Evolutionary conservation across 2,329 filamentous ascomycete species (phyloP).

Genomic region (Aspergillus hiratsukae): DNA sequence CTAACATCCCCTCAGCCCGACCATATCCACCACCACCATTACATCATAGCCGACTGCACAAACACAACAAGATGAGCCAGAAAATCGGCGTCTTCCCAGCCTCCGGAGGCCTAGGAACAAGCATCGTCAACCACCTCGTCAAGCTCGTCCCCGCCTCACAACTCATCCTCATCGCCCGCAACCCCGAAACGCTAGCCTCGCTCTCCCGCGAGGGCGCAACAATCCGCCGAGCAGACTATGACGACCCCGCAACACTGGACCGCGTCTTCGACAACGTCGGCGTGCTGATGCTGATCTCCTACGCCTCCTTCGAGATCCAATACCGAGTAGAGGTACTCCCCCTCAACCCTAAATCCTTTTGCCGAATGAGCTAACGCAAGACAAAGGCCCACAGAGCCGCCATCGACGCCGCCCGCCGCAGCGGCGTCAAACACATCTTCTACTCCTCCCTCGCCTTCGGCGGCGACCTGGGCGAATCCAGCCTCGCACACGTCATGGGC

Average conservation of each 20-base stretch:
- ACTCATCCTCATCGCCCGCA: constrained; percentile 47
- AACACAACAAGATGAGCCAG: constrained; percentile 9
- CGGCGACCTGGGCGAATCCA: constrained; percentile 33
- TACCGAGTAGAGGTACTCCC: constrained; percentile 39
- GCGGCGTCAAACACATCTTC: constrained; percentile 52
- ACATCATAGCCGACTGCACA: neutral
- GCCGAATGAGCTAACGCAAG: neutral
- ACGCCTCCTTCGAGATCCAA: constrained; percentile 47
- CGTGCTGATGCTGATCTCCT: constrained; percentile 53
- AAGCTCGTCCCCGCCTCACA: constrained; percentile 41
- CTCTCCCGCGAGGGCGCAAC: constrained; percentile 17
- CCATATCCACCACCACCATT: neutral
- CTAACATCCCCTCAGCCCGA: neutral
- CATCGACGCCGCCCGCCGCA: constrained; percentile 50
- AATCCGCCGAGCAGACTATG: constrained; percentile 46
- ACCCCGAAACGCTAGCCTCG: constrained; percentile 18
- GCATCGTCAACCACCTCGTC: constrained; percentile 48
- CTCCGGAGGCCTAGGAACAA: constrained; percentile 50
- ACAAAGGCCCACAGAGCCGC: constrained; percentile 41
- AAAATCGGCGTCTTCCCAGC: constrained; percentile 43
- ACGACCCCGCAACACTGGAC: constrained; percentile 43
- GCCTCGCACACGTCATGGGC: constrained; percentile 54
- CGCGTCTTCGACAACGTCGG: constrained; percentile 48
- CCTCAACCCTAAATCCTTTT: too few relatives aligned
- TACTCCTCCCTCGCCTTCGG: constrained; percentile 58